A percentile compares a stretch with the other conserved stretches of the same genome.
Conservation (phyloP, 2,329 filamentous ascomycete species). For the Aspergillus sp. region DNA sequence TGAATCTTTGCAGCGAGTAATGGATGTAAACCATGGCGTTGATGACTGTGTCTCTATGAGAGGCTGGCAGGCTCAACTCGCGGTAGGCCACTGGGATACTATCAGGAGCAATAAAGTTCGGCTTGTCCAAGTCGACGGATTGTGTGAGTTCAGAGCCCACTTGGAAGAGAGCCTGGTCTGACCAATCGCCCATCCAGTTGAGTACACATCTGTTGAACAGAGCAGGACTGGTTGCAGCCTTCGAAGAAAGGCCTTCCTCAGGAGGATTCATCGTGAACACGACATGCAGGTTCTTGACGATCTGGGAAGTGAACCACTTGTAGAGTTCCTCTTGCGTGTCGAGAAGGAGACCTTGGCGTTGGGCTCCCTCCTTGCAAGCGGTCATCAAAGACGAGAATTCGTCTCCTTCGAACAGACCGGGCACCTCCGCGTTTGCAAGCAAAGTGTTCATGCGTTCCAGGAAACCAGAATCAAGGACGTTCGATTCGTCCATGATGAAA, state of each 20-base stretch:
- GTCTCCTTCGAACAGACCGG: slow-evolving; percentile 97
- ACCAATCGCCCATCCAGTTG: slow-evolving; percentile 99
- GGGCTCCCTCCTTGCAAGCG: slow-evolving; percentile 95
- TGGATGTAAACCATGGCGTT: slow-evolving; percentile 99
- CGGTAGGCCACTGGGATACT: slow-evolving; percentile 92
- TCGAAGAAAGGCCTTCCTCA: slow-evolving; percentile 89
- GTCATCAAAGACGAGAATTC: slow-evolving; percentile 99
- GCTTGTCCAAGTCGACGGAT: slow-evolving; percentile 89
- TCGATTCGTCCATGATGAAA: slow-evolving; percentile 99
- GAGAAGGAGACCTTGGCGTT: slow-evolving; percentile 88
- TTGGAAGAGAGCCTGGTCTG: slow-evolving; percentile 97
- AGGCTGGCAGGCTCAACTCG: slow-evolving; percentile 78
- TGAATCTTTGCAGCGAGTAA: slow-evolving; percentile 89
- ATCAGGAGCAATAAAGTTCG: slow-evolving; percentile 82
- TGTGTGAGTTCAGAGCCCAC: slow-evolving; percentile 94
- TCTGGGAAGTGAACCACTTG: slow-evolving; percentile 99
- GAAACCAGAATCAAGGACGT: slow-evolving; percentile 98
- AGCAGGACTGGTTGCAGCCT: slow-evolving; percentile 94
- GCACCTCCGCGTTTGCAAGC: slow-evolving; percentile 98
- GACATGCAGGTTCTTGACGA: slow-evolving; percentile 97
- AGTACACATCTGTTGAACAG: slow-evolving; percentile 99
- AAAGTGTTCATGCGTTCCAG: slow-evolving; percentile 98
- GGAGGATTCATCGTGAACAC: slow-evolving; percentile 99
- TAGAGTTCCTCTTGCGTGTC: slow-evolving; percentile 99
- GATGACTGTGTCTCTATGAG: slow-evolving; percentile 86